Base-by-base conservation (phyloP, 768 basidiomycete species). In the Cubamyces sp. region DNA sequence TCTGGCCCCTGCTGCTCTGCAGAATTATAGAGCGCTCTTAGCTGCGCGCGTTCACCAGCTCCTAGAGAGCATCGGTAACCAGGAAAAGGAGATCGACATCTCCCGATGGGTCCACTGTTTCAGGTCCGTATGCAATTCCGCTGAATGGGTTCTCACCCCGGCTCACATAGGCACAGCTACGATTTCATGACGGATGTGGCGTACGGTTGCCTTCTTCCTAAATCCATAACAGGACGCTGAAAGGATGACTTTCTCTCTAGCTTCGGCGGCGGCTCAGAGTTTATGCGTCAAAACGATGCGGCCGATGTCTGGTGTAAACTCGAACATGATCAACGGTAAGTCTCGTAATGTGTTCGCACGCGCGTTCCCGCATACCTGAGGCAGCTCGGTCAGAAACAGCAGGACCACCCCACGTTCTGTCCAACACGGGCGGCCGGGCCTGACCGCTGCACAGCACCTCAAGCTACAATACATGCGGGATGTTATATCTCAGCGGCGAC, bases 121-220 rank as follows among this genome's bases (percentile, higher is more conserved):
- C 54, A 59, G 77, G 78, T 80, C 64, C 30, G 78, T 70, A 18
- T 18, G 23, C 41, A 1, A 40, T 41, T 23, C 23, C 47, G 5
- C 18, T 18, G 5, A 0, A n/a, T 14, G 5, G 28, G 11, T 23
- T 37, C 3, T n/a, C 14, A 3, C 18, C 37, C 18, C 18, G 45
- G 18, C 9, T 41, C 23, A 57, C 9, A 23, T 30, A 0, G 18
- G 12, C n/a, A 1, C 50, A 80, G 78, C 49, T 79, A 74, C 54
- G 80, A 81, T 57, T 71, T 80, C 58, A 79, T 80, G 78, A 74
- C 73, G 12, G 78, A 79, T 51, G 73, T 81, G 57, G 77, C 75
- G 75, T 78, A 37, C 23, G 52, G 26, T 16, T 19, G 3, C 26
- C 11, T 6, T 46, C 23, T 39, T 12, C 3, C 23, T 40, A 30